Evolutionary conservation across 768 basidiomycete species (phyloP).

Genomic region (Paxillus rubicundulus): DNA sequence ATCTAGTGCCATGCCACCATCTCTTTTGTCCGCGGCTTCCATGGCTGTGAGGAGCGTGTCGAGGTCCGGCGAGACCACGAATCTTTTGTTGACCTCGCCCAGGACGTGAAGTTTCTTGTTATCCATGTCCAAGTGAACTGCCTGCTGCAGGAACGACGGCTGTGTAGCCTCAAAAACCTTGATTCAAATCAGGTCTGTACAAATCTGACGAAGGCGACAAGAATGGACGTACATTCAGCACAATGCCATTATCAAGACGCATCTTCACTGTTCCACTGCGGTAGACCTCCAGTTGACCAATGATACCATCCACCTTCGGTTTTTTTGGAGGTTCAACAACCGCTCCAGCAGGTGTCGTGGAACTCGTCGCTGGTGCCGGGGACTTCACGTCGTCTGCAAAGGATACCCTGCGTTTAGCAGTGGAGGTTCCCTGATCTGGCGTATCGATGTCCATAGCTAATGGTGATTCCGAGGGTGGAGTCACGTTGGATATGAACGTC

Average conservation of each 20-base stretch:
- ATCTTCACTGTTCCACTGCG: constrained; percentile 85
- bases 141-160: constrained; percentile 86
- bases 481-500: constrained; percentile 48
- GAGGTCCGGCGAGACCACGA: constrained; percentile 81
- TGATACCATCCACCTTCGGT: constrained; percentile 64
- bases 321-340: constrained; percentile 27
- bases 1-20: constrained; percentile 31
- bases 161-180: constrained; percentile 82
- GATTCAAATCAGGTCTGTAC: constrained; percentile 1
- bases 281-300: constrained; percentile 84
- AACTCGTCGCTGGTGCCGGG: constrained; percentile 32
- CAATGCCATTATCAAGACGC: constrained; percentile 73
- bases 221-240: constrained; percentile 64
- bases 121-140: constrained; percentile 64
- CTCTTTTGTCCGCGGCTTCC: constrained; percentile 47
- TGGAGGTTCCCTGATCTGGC: constrained; percentile 23
- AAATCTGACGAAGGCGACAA: neutral
- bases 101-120: constrained; percentile 65
- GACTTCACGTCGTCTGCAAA: constrained; percentile 63
- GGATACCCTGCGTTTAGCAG: constrained; percentile 48
- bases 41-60: constrained; percentile 69
- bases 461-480: constrained; percentile 25
- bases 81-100: constrained; percentile 85
- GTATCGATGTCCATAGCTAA: constrained; percentile 37
- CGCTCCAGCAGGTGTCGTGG: constrained; percentile 20